Conservation (phyloP, 2,329 filamentous ascomycete genomes). For the Sporothrix phasma region DNA sequence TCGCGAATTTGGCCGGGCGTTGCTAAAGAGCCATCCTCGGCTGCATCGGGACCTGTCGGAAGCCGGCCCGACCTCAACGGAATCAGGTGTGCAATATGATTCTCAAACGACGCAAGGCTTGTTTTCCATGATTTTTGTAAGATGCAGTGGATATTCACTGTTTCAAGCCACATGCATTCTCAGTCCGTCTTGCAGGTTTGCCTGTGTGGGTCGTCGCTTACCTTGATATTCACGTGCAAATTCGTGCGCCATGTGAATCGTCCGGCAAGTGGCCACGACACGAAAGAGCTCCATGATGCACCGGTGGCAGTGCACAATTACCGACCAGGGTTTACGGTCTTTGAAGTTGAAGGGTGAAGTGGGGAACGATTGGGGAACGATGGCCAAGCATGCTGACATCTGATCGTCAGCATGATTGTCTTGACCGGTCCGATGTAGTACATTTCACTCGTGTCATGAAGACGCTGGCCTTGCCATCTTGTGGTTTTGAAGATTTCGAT, state of each 20-base stretch:
- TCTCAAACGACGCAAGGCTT: neutral
- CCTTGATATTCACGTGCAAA: constrained; percentile 13
- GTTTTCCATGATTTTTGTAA: neutral
- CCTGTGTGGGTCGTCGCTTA: neutral
- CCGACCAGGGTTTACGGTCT: neutral
- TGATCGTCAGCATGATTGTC: neutral
- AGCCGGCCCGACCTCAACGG: neutral
- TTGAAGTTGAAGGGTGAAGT: neutral
- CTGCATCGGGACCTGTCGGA: constrained; percentile 9
- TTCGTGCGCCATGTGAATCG: constrained; percentile 4
- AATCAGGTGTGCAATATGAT: neutral
- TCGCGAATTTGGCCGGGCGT: neutral
- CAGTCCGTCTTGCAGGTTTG: neutral
- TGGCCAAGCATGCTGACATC: neutral
- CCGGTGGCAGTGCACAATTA: constrained; percentile 1
- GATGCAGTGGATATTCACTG: neutral
- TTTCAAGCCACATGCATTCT: neutral
- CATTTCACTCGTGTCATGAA: neutral
- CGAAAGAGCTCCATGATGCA: neutral
- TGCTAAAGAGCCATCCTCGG: constrained; percentile 2
- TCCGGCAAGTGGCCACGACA: neutral
- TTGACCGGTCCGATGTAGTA: no score
- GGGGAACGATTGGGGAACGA: constrained; percentile 3
- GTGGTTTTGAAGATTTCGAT: constrained; percentile 10
- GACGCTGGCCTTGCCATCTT: neutral